phyloP scores from a whole-genome alignment of 495 filamentous ascomycete species.

The Pseudotulostoma volvatum region DNA sequence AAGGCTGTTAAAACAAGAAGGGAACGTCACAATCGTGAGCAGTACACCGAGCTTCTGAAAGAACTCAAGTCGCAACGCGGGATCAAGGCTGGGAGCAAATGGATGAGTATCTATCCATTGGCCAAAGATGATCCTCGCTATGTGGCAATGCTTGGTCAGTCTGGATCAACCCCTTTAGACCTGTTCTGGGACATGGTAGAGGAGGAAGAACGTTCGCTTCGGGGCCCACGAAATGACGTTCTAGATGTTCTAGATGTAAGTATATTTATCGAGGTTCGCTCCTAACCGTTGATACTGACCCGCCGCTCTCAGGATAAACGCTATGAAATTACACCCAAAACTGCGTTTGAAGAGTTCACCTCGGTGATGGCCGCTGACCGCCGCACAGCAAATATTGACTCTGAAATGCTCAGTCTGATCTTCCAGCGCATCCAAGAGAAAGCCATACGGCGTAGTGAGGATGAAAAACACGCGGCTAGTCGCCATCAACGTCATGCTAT shows the following conservation, averaged over 20 bases:
- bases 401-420: constrained; percentile 55
- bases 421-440: constrained; percentile 81
- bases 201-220: constrained; percentile 74
- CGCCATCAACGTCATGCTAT: constrained; percentile 71
- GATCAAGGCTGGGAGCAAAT: constrained; percentile 81
- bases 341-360: constrained; percentile 75
- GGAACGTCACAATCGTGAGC: constrained; percentile 73
- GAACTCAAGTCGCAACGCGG: constrained; percentile 61
- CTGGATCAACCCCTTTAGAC: constrained; percentile 81
- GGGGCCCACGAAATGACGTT: constrained; percentile 67
- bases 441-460: constrained; percentile 55
- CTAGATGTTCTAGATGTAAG: constrained; percentile 82
- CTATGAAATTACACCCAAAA: constrained; percentile 74
- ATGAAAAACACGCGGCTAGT: constrained; percentile 69
- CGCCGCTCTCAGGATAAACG: constrained; percentile 65
- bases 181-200: constrained; percentile 97
- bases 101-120: constrained; percentile 64
- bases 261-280: no score
- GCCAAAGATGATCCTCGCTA: constrained; percentile 75
- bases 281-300: no score
- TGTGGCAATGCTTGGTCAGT: constrained; percentile 66
- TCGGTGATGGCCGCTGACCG: constrained; percentile 61
- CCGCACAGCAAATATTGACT: constrained; percentile 68
- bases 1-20: constrained; percentile 64
- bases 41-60: constrained; percentile 53